Evolutionary conservation across 2,329 filamentous ascomycete genomes (phyloP).

Genomic region (Corinectria fuckeliana): DNA sequence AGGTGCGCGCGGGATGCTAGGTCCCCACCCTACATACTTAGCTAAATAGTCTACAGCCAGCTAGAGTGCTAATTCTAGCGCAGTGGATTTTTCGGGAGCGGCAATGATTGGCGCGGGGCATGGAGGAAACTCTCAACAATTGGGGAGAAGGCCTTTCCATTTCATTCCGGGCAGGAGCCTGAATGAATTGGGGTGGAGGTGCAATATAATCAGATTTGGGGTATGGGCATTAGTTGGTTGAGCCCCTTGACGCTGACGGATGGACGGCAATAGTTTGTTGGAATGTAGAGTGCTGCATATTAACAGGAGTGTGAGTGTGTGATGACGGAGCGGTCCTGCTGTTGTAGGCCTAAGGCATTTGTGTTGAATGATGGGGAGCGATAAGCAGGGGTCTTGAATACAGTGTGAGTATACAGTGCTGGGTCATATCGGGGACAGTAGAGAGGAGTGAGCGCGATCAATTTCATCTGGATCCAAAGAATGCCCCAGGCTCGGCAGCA

Average conservation of each 20-base stretch:
- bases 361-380: conserved; percentile 20
- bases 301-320: not conserved
- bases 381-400: conserved; percentile 12
- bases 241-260: not conserved
- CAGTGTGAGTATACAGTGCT: conserved; percentile 3
- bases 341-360: not conserved
- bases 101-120: conserved; percentile 27
- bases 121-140: conserved; percentile 40
- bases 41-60: too few relatives aligned
- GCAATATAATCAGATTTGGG: not conserved
- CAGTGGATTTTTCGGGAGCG: conserved; percentile 9
- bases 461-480: not conserved
- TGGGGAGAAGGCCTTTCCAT: conserved; percentile 31
- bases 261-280: not conserved
- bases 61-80: too few relatives aligned
- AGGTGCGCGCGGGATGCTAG: too few relatives aligned
- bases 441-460: not conserved
- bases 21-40: too few relatives aligned
- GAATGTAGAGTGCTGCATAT: not conserved
- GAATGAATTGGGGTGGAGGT: not conserved
- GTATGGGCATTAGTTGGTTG: not conserved
- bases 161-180: not conserved
- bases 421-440: not conserved
- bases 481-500: not conserved
- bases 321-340: not conserved